Conservation (phyloP, 805 yeast species). For the Candida taoyuanica region DNA sequence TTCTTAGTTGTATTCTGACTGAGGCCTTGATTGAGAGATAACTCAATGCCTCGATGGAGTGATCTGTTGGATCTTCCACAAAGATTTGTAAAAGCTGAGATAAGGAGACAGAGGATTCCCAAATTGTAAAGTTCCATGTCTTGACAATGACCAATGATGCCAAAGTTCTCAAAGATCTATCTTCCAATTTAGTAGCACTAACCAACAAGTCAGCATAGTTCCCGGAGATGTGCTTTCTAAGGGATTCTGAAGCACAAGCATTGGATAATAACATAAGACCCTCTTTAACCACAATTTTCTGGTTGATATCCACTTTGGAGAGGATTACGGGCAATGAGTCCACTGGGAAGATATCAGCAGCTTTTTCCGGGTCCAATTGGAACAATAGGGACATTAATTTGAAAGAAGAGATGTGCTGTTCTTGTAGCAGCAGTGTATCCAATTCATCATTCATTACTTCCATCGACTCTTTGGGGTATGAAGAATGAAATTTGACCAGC, state of each 20-base stretch:
- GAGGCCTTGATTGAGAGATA: conserved; percentile 41
- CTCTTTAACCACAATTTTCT: conserved; percentile 17
- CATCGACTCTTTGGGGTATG: conserved; percentile 9
- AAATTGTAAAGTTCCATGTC: conserved; percentile 43
- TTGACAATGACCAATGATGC: conserved; percentile 48
- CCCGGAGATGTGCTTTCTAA: conserved; percentile 43
- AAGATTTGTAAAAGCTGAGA: conserved; percentile 32
- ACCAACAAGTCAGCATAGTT: conserved; percentile 40
- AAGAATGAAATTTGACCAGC: conserved; percentile 12
- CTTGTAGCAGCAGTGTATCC: conserved; percentile 21
- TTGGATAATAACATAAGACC: conserved; percentile 36
- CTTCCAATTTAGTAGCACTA: conserved; percentile 28
- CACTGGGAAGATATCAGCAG: conserved; percentile 23
- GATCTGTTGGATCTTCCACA: conserved; percentile 13
- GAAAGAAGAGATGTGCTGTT: conserved; percentile 24
- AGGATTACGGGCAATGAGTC: conserved; percentile 27
- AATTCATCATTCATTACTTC: conserved; percentile 17
- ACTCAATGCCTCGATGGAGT: conserved; percentile 44
- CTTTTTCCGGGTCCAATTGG: conserved; percentile 10
- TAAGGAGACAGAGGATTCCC: conserved; percentile 29
- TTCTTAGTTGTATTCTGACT: conserved; percentile 34
- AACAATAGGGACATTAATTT: conserved; percentile 16
- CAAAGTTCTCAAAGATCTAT: conserved; percentile 27
- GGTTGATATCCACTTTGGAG: conserved; percentile 8
- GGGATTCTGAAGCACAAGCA: conserved; percentile 47